Evolutionary conservation across 805 yeast genomes (phyloP), one percentile per base, ranked within the genome.

Genomic region (Saccharomyces eubayanus): DNA sequence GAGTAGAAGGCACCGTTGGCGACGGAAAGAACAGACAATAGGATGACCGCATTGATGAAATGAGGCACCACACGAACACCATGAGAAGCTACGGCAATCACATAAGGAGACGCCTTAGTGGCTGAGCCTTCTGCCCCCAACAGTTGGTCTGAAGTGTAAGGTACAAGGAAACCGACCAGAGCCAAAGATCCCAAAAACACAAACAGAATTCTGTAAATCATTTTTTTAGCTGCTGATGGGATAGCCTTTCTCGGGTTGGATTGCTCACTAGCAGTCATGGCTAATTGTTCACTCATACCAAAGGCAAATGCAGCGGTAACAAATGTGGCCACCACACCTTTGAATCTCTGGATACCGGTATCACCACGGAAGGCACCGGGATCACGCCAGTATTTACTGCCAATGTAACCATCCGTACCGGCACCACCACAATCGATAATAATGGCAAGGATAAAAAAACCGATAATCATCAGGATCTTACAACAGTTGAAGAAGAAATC

Each of bases 191-290:
- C 64, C 53, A 82, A 71, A 67, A 82, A 84, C 64, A 84, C 77
- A 54, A 82, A 70, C 30, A 83, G 62, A 59, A 84, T 77, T 74
- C 87, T 78, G 79, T 83, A 84, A 67, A 84, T 81, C 30, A 84
- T 86, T 68, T 83, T 87, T 66, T 83, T 85, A 55, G 82, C 80
- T 46, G 89, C 90, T 28, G 76, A 72, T 46, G 90, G 89, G 53
- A 85, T 75, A 3, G 84, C 71, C 54, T 73, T 74, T 58, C 83
- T 71, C 21, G 89, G 89, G 64, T 83, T 78, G 14, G 72, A 76
- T 31, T 87, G 77, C 67, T 85, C 90, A n/a, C 87, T 85, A 12
- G 87, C 87, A 10, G 87, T 84, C 51, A 84, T 71, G 28, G 87
- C 86, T 49, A 79, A 77, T 55, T 83, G 74, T 67, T 84, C 89